Conservation (phyloP, 495 filamentous ascomycete species). For the Cryomyces minteri region DNA sequence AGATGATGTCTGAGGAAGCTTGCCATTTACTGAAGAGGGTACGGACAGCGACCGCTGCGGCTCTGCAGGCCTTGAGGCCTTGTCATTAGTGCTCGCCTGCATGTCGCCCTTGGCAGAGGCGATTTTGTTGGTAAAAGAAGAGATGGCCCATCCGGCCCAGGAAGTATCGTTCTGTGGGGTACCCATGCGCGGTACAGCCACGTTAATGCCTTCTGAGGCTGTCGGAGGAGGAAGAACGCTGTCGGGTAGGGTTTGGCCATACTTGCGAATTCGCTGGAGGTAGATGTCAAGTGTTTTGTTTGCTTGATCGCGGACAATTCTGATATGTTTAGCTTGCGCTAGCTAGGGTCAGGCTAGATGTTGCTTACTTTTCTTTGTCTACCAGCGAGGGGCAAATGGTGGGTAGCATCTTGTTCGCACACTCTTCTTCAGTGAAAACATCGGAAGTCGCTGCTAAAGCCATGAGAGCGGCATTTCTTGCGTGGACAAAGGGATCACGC, state of each 20-base stretch:
- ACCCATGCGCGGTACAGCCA: slow-evolving; percentile 44
- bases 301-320: slow-evolving; percentile 73
- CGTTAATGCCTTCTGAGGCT: slow-evolving; percentile 19
- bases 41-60: slow-evolving; percentile 4
- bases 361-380: slow-evolving; percentile 64
- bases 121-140: slow-evolving; percentile 93
- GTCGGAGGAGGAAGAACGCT: slow-evolving; percentile 39
- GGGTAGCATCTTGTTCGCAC: slow-evolving; percentile 65
- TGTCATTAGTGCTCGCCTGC: slow-evolving; percentile 27
- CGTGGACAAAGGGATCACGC: slow-evolving; percentile 86
- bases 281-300: slow-evolving; percentile 85
- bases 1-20: neutral
- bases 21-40: slow-evolving; percentile 5
- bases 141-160: slow-evolving; percentile 97
- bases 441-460: slow-evolving; percentile 73
- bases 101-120: slow-evolving; percentile 73
- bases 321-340: slow-evolving; percentile 5
- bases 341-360: neutral
- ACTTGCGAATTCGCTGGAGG: slow-evolving; percentile 64
- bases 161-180: slow-evolving; percentile 52
- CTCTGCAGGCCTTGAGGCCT: slow-evolving; percentile 9
- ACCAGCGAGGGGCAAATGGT: slow-evolving; percentile 62
- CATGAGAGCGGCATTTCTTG: slow-evolving; percentile 71
- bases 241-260: slow-evolving; percentile 61
- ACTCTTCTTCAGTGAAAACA: slow-evolving; percentile 78